These are phyloP conservation scores for Trichoderma simmonsii DNA, from an alignment of 2,329 filamentous ascomycete genomes.

Conservation along the genomic window DNA sequence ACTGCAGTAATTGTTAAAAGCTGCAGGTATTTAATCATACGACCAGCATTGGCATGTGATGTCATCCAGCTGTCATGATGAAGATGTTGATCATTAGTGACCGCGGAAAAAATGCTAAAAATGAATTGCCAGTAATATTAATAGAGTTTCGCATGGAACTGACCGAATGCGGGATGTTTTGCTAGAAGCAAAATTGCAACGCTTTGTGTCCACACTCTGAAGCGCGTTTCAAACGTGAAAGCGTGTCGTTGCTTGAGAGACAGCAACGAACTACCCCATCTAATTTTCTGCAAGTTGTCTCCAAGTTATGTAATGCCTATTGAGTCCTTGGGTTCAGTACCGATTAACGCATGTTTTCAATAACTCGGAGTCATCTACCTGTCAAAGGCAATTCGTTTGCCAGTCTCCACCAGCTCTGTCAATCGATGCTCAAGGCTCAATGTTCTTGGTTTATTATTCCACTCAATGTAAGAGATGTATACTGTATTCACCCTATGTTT, in stretches of 20 bases:
- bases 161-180: neutral
- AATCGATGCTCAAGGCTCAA: neutral
- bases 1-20: neutral
- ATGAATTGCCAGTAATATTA: neutral
- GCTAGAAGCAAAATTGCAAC: neutral
- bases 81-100: neutral
- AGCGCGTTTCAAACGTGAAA: neutral
- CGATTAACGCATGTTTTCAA: neutral
- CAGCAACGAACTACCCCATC: neutral
- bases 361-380: neutral
- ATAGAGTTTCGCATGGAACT: neutral
- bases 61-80: slow-evolving; percentile 24
- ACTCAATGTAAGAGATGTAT: neutral
- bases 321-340: neutral
- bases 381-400: neutral
- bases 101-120: neutral
- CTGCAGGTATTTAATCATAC: neutral
- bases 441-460: neutral
- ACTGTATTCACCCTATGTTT: neutral
- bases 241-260: neutral
- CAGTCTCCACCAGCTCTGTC: neutral
- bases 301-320: neutral
- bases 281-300: neutral
- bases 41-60: slow-evolving; percentile 22
- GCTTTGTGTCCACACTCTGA: neutral